A percentile compares a stretch with the other conserved stretches of the same genome.
phyloP scores from a whole-genome alignment of 352 stramenopile genomes.

The Phytophthora vignae region DNA sequence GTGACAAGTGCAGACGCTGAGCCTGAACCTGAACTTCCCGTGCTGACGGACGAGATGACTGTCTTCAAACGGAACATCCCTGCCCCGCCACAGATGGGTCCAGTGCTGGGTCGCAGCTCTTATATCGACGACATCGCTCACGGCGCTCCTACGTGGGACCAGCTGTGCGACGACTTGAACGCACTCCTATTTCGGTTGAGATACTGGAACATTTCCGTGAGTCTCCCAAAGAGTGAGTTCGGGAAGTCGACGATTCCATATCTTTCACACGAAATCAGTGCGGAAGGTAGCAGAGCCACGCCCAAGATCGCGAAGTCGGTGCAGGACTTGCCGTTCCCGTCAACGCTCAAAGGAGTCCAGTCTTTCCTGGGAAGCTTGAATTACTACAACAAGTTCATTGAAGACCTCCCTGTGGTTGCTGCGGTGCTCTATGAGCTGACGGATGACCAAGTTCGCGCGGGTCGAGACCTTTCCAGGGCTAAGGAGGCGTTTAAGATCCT shows the following conservation, averaged over 20 bases:
- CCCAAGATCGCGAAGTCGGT: no score
- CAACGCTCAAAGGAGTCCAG: no score
- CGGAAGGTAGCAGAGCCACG: no score
- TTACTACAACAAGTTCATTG: no score
- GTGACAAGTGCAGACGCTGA: neutral
- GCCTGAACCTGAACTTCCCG: neutral
- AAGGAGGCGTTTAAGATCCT: constrained; percentile 1
- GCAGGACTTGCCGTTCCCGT: no score
- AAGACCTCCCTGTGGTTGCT: no score
- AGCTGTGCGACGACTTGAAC: constrained; percentile 4
- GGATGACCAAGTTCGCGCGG: neutral
- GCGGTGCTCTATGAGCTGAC: no score
- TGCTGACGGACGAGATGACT: neutral
- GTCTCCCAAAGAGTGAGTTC: constrained; percentile 8
- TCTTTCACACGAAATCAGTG: no score
- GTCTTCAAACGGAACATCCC: neutral
- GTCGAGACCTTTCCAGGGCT: neutral
- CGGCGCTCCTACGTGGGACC: neutral
- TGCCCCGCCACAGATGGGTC: neutral
- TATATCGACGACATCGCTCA: constrained; percentile 13
- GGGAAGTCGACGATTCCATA: neutral
- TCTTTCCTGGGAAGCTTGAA: no score
- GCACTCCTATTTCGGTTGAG: neutral
- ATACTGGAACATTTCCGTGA: constrained; percentile 15
- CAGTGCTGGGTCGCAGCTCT: neutral